Evolutionary conservation across 148 eudicot species (phyloP).

Genomic region (Persicaria maculosa): DNA sequence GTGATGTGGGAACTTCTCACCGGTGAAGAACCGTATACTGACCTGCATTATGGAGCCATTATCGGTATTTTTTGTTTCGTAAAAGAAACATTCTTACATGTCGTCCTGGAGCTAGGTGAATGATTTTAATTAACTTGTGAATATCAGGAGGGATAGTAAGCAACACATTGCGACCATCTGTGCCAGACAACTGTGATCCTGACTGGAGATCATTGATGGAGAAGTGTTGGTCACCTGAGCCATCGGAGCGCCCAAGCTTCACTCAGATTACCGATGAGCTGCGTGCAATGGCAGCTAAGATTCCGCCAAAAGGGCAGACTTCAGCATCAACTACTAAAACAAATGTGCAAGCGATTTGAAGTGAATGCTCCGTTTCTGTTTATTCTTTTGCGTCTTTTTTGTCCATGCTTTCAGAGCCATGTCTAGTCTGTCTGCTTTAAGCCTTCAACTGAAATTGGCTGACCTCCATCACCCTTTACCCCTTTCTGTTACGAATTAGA

Average conservation of each 20-base stretch:
- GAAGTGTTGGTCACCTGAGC: conserved; percentile 91
- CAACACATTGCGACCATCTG: conserved; percentile 81
- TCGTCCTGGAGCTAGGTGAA: background rate
- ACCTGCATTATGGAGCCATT: conserved; percentile 86
- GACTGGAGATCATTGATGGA: conserved; percentile 88
- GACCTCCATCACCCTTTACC: too few relatives aligned
- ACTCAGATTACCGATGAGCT: conserved; percentile 67
- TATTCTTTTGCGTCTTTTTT: background rate
- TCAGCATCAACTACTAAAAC: conserved; percentile 25
- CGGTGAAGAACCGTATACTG: conserved; percentile 91
- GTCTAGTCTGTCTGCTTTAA: too few relatives aligned
- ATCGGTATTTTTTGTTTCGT: background rate
- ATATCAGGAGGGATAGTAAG: conserved; percentile 81
- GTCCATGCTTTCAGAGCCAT: background rate
- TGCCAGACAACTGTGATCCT: conserved; percentile 73
- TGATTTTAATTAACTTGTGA: background rate
- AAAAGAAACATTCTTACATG: background rate
- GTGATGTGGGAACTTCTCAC: conserved; percentile 97
- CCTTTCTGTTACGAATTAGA: too few relatives aligned
- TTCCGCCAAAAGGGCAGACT: conserved; percentile 45
- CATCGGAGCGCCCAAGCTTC: conserved; percentile 73
- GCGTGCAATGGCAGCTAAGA: conserved; percentile 58
- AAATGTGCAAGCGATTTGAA: conserved; percentile 5
- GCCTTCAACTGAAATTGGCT: too few relatives aligned
- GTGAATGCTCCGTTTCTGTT: background rate